phyloP scores from a whole-genome alignment of 2,329 filamentous ascomycete genomes.

The Curvularia sp. region DNA sequence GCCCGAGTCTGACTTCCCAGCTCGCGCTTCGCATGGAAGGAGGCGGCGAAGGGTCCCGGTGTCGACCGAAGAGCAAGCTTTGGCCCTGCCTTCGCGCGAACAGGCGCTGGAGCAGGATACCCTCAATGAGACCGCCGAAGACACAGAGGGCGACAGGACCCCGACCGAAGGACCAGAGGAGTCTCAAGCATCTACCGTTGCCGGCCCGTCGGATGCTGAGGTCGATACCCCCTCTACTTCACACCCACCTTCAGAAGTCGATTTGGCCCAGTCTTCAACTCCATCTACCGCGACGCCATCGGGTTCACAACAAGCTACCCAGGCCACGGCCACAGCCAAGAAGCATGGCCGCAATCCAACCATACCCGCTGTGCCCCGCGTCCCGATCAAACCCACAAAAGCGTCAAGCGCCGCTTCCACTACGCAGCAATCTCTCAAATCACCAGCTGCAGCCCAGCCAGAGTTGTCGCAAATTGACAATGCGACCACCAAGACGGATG shows the following conservation, averaged over 20 bases:
- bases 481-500: constrained; percentile 17
- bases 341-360: constrained; percentile 53
- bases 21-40: constrained; percentile 55
- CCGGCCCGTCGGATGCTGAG: constrained; percentile 56
- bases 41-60: constrained; percentile 54
- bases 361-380: constrained; percentile 60
- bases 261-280: constrained; percentile 63
- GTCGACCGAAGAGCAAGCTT: constrained; percentile 46
- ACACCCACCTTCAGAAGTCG: constrained; percentile 63
- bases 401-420: constrained; percentile 44
- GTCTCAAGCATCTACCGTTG: constrained; percentile 55
- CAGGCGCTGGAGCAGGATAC: constrained; percentile 30
- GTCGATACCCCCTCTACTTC: constrained; percentile 65
- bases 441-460: constrained; percentile 25
- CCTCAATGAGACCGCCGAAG: constrained; percentile 21
- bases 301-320: constrained; percentile 49
- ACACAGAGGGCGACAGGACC: constrained; percentile 42
- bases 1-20: constrained; percentile 61
- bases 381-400: constrained; percentile 56
- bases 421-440: constrained; percentile 47
- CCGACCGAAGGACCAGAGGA: constrained; percentile 51
- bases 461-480: constrained; percentile 20
- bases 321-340: constrained; percentile 40
- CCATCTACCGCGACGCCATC: constrained; percentile 61
- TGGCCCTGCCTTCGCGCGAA: constrained; percentile 62